A percentile compares a stretch with the other conserved stretches of the same genome.
Conservation (phyloP, 768 basidiomycete species). For the Pleurotus giganteus region DNA sequence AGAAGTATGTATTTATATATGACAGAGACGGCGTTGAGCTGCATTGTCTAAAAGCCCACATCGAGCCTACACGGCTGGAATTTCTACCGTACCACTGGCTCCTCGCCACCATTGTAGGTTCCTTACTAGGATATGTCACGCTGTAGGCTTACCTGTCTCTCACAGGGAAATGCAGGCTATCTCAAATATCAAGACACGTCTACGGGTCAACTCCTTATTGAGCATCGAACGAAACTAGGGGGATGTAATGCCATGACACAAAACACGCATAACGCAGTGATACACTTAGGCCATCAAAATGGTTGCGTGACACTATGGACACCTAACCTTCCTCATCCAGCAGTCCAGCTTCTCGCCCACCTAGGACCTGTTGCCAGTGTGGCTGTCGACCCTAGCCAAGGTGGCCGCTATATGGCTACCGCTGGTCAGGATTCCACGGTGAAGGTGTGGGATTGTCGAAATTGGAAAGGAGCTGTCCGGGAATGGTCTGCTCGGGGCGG, state of each 20-base stretch:
- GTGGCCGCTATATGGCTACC: conserved; percentile 90
- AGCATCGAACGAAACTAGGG: conserved; percentile 90
- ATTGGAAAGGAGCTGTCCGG: conserved; percentile 88
- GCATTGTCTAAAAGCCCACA: conserved; percentile 77
- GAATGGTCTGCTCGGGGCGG: conserved; percentile 73
- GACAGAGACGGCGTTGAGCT: conserved; percentile 92
- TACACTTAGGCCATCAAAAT: conserved; percentile 93
- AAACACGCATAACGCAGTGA: conserved; percentile 90
- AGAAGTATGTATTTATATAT: conserved; percentile 95
- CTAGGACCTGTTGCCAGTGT: conserved; percentile 82
- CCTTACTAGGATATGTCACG: conserved; percentile 2
- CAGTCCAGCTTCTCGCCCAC: conserved; percentile 90
- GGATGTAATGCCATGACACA: conserved; percentile 84
- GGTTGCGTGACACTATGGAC: conserved; percentile 97
- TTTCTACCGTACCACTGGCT: conserved; percentile 97
- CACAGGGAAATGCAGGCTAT: conserved; percentile 82
- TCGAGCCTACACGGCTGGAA: conserved; percentile 88
- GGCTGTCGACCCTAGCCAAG: conserved; percentile 79
- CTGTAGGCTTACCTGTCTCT: background rate
- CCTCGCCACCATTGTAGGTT: conserved; percentile 74
- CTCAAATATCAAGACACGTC: conserved; percentile 98
- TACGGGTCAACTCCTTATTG: conserved; percentile 81
- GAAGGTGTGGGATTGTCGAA: conserved; percentile 96
- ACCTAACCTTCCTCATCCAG: conserved; percentile 88
- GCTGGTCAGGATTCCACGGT: conserved; percentile 84